Evolutionary conservation across 2,329 filamentous ascomycete genomes (phyloP).

Genomic region (Tolypocladium paradoxum): DNA sequence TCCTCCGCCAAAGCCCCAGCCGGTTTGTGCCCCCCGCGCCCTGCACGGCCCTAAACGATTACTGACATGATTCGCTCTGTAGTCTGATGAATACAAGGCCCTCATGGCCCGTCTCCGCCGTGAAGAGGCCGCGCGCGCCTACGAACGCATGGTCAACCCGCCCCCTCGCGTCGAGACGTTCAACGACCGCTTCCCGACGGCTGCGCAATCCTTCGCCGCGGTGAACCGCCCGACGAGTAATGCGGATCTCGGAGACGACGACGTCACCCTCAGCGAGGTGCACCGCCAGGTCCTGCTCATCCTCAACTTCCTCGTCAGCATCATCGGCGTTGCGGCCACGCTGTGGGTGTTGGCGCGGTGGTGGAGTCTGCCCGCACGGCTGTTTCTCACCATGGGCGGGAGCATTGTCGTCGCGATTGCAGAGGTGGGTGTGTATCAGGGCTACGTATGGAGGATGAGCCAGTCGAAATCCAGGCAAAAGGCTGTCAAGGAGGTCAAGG

Average conservation of each 20-base stretch:
- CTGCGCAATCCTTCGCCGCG: slow-evolving; percentile 45
- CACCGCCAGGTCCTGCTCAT: slow-evolving; percentile 77
- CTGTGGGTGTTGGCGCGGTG: slow-evolving; percentile 69
- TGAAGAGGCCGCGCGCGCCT: slow-evolving; percentile 72
- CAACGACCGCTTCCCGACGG: slow-evolving; percentile 43
- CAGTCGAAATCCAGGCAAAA: slow-evolving; percentile 56
- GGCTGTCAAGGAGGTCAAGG: slow-evolving; percentile 51
- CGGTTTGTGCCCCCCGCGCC: slow-evolving; percentile 38
- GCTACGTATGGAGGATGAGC: slow-evolving; percentile 60
- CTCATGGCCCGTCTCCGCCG: slow-evolving; percentile 77
- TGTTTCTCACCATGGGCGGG: slow-evolving; percentile 62
- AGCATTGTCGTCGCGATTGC: slow-evolving; percentile 60
- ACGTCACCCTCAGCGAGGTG: slow-evolving; percentile 59
- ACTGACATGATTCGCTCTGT: slow-evolving; percentile 6
- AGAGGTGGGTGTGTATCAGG: slow-evolving; percentile 67
- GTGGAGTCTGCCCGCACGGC: slow-evolving; percentile 60
- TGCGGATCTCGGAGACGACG: slow-evolving; percentile 46
- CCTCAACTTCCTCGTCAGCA: slow-evolving; percentile 80
- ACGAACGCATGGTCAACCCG: slow-evolving; percentile 69
- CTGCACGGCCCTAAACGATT: background rate
- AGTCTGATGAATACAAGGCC: slow-evolving; percentile 75
- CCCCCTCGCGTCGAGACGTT: slow-evolving; percentile 45
- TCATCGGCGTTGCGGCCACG: slow-evolving; percentile 66
- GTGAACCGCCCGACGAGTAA: slow-evolving; percentile 36
- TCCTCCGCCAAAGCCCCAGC: slow-evolving; percentile 67